These are phyloP conservation scores for Annona cherimola DNA, from an alignment of 164 flowering plant species.

Conservation along the genomic window DNA sequence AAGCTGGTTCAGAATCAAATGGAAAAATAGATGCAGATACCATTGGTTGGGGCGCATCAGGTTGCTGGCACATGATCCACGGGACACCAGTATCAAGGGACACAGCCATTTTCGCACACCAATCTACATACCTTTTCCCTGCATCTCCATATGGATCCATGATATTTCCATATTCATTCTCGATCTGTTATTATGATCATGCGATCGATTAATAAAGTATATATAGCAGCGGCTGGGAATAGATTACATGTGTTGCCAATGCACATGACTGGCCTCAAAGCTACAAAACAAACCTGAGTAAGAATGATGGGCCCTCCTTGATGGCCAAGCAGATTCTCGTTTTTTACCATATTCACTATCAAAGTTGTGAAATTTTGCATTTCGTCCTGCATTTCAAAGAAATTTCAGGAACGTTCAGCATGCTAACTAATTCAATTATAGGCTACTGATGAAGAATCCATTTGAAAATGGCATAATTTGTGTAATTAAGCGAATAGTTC, in stretches of 20 bases:
- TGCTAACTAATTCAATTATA: too few species aligned
- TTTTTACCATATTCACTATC: conserved; percentile 13
- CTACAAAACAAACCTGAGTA: conserved; percentile 33
- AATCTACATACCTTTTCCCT: conserved; percentile 31
- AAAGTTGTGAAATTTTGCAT: conserved; percentile 13
- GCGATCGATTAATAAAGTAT: neutral
- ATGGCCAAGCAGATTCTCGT: conserved; percentile 11
- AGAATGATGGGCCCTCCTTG: conserved; percentile 18
- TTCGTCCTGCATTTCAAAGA: conserved; percentile 6
- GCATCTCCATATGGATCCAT: conserved; percentile 23
- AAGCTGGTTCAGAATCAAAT: neutral
- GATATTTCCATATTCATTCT: conserved; percentile 43
- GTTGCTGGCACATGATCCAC: conserved; percentile 57
- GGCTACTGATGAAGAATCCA: too few species aligned
- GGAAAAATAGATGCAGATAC: conserved; percentile 11
- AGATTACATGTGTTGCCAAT: neutral
- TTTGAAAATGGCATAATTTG: too few species aligned
- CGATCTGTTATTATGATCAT: conserved; percentile 24
- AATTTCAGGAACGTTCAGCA: conserved; percentile 26
- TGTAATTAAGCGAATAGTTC: too few species aligned
- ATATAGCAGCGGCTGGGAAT: neutral
- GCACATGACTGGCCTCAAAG: conserved; percentile 22
- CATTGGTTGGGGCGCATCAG: conserved; percentile 44
- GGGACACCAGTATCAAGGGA: conserved; percentile 32
- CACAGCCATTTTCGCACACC: conserved; percentile 46